Base-by-base conservation (phyloP, 1,284 basidiomycete species). In the Cutaneotrichosporon dermatis region DNA sequence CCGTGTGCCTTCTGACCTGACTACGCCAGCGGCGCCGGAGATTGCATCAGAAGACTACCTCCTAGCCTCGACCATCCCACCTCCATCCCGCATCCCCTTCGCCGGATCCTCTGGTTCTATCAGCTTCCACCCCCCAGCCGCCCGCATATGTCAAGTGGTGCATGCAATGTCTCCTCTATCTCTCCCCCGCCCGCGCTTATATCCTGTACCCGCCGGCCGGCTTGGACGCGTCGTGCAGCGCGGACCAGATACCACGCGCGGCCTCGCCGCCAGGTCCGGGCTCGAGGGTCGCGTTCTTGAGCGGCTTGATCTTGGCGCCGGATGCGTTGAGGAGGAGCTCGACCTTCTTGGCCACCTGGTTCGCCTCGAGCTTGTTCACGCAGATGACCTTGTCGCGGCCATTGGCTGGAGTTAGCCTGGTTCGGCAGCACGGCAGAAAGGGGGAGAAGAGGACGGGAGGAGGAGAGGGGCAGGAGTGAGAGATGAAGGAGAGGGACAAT, bases 351-450 rank as follows among this genome's bases (percentile, higher is more conserved):
- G 61, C 66, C 37, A 81, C 76, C 46, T 76, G 69, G 54, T 72
- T 68, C 9, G 71, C 67, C 43, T 76, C 73, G 54, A 81, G 61
- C 41, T 67, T 69, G 64, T 79, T 78, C 40, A 80, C 77, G 67
- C 78, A 80, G 57, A 81, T 79, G 57, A 79, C 79, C 65, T 81
- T 81, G 61, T 79, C 79, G 48, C 79, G 69, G 37, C 79, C 79
- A 61, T 80, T 80, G 55, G 76, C 80, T 80, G 62, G 9, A 2
- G 43, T 61, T 6, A 60, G 58, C 35, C 11, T 8, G 43, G n/a
- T 25, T 25, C 25, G 25, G 25, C 39, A 40, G 16, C 45, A 13
- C 44, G 44, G n/a, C 44, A 13, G n/a, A 25, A 12, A 13, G 37
- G 3, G 51, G 9, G 35, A 25, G n/a, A 5, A 13, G 51, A 12